Evolutionary conservation across 2,329 filamentous ascomycete genomes (phyloP), one percentile per base, ranked within the genome.

Genomic region (Rachicladosporium sp.): DNA sequence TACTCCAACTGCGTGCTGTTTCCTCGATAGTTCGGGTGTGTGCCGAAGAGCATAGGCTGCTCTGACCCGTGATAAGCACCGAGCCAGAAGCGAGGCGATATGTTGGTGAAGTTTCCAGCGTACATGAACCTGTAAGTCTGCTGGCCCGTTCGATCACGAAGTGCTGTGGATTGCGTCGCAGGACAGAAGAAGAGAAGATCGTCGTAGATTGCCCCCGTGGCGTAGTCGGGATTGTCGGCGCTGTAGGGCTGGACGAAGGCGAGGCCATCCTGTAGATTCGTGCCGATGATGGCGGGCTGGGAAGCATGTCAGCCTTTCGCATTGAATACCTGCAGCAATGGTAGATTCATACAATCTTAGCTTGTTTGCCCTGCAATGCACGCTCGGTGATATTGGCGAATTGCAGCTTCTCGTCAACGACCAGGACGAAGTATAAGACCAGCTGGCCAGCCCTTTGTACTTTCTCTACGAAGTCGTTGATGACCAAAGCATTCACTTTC

Each of bases 61-160:
- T 64, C 61, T 3, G 49, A 46, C 9, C 41, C 44, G 40, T 64
- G 61, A 32, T 56, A 64, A 2, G 53, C 58, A 2, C 57, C 55
- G 6, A 37, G 35, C 31, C 46, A 42, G 1, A 46, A 47, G 31
- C 44, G 47, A 11, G 43, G 33, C 4, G 38, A 34, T 11, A 48
- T 37, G 37, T 58, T 58, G 10, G 53, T 46, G 36, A 48, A 59
- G 43, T 48, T 43, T 19, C 48, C 54, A 13, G 50, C 48, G 43
- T 58, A 60, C 21, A 43, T 43, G 44, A 56, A 60, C 35, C 52
- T 49, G 48, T 50, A 58, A 21, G 49, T 46, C 3, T 15, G 21
- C n/a, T 36, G 34, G 21, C 35, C 39, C 8, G 34, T 33, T 15
- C 37, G 39, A 10, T 41, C 34, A 29, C 39, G 39, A 9, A 41